Base-by-base conservation (phyloP, 2,329 filamentous ascomycete genomes). In the Ophiostoma tasmaniense region DNA sequence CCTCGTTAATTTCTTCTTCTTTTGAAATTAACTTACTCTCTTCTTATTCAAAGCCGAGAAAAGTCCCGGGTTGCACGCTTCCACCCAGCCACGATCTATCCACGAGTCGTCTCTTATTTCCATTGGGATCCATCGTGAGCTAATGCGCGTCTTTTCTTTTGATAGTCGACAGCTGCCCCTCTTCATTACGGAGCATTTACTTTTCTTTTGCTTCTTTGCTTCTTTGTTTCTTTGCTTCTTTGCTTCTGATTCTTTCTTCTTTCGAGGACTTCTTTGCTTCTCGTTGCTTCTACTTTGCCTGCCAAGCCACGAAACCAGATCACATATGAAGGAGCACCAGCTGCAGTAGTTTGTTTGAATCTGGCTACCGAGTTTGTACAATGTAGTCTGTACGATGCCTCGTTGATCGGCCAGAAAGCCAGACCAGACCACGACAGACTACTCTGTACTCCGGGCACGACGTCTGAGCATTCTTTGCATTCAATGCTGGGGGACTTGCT, bases 121-220 rank as follows among this genome's bases (percentile, higher is more conserved):
- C n/a, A 25, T 55, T n/a, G n/a, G 37, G 11, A 39, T 39, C 50
- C 50, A 55, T 55, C 50, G 50, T 55, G 50, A 25, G 50, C 50
- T 55, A 55, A 55, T 55, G 50, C 22, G 50, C 50, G 50, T 55
- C 50, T 55, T 55, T 55, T 55, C 50, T 55, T 55, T 25, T 55
- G 42, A 17, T 20, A 45, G 42, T 45, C 42, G 42, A 45, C 42
- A 55, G 10, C 50, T n/a, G 50, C 50, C 50, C 22, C 50, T 55
- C 50, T 55, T 55, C 50, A 25, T 25, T 28, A 25, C 22, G 10
- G 50, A 13, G 50, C 17, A 2, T 22, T 50, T 50, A 20, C 14
- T 22, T n/a, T 22, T n/a, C 20, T 39, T 39, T 13, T 39, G 37
- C 11, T 5, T 20, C 17, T 50, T 50, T n/a, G 42, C 5, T n/a